These are phyloP conservation scores for Colletotrichum sp. DNA, from an alignment of 2,329 filamentous ascomycete genomes.

Conservation along the genomic window DNA sequence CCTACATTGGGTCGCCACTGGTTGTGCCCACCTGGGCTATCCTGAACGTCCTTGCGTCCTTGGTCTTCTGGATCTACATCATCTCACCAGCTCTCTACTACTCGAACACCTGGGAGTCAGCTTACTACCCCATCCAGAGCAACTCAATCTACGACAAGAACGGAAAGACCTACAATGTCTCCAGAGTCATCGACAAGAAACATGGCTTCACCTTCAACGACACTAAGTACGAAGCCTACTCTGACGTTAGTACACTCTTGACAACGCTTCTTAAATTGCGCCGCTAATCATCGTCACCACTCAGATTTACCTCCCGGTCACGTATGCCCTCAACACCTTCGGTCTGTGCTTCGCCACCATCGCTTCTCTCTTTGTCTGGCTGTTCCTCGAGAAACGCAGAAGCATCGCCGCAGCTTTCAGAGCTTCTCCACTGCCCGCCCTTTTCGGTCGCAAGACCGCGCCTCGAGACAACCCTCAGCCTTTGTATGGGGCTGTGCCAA, in stretches of 20 bases:
- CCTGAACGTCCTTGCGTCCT: conserved; percentile 49
- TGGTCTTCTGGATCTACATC: conserved; percentile 53
- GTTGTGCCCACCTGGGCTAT: conserved; percentile 50
- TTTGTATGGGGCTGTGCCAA: conserved; percentile 23
- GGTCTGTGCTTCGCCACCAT: conserved; percentile 59
- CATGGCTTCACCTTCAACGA: conserved; percentile 43
- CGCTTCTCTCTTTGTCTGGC: conserved; percentile 38
- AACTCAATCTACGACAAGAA: conserved; percentile 61
- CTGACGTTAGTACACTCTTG: conserved; percentile 38
- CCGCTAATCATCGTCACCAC: too few relatives aligned
- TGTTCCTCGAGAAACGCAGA: conserved; percentile 33
- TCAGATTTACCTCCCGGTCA: conserved; percentile 48
- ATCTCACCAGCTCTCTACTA: conserved; percentile 51
- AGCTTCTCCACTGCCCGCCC: not conserved
- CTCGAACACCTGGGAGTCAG: conserved; percentile 54
- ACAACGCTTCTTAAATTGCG: not conserved
- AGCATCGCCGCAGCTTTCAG: conserved; percentile 20
- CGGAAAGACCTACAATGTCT: conserved; percentile 52
- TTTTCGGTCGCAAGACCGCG: not conserved
- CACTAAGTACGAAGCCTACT: conserved; percentile 56
- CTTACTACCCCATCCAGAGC: conserved; percentile 57
- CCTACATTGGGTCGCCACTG: conserved; percentile 46
- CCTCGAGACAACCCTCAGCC: conserved; percentile 12
- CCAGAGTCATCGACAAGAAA: conserved; percentile 49
- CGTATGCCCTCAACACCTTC: conserved; percentile 52